A percentile compares a stretch with the other conserved stretches of the same genome.
phyloP scores from a whole-genome alignment of 768 basidiomycete species.

The Punctularia strigosozonata region DNA sequence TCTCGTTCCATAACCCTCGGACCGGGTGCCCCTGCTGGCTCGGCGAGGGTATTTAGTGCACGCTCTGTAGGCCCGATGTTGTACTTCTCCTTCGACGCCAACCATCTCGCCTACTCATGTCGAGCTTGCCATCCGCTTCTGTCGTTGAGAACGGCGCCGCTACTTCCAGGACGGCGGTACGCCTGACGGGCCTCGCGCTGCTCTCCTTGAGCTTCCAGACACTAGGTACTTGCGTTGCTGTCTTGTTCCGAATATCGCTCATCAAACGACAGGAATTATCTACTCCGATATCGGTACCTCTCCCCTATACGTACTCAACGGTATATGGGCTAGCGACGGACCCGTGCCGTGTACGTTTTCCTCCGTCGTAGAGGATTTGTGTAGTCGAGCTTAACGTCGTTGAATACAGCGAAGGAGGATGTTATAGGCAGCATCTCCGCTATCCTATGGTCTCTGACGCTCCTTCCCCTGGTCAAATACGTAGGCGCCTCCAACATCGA shows the following conservation, averaged over 20 bases:
- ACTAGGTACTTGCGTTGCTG: constrained; percentile 10
- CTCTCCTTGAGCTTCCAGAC: constrained; percentile 20
- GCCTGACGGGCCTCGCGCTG: constrained; percentile 12
- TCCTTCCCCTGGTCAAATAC: constrained; percentile 55
- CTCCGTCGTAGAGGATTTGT: no score
- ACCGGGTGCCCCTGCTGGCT: no score
- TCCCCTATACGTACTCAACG: constrained; percentile 54
- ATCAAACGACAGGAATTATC: constrained; percentile 21
- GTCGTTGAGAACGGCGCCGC: no score
- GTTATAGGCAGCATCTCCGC: constrained; percentile 51
- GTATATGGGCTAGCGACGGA: constrained; percentile 42
- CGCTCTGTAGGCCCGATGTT: no score
- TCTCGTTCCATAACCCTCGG: no score
- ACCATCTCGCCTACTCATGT: no score
- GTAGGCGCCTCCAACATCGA: constrained; percentile 19
- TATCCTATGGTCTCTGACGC: constrained; percentile 52
- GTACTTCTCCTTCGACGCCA: no score
- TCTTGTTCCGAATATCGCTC: neutral
- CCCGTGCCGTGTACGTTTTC: constrained; percentile 35
- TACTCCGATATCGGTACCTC: constrained; percentile 42
- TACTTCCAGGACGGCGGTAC: no score
- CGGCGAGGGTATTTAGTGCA: no score
- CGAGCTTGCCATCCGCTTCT: no score
- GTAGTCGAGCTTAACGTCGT: no score
- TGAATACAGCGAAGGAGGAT: constrained; percentile 48